phyloP scores from a whole-genome alignment of 345 rosid species.

The Citrus sinensis region DVS_A1.0 CM039162.1:18512001-18512500 shows the following conservation, averaged over 20 bases:
- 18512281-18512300: not conserved
- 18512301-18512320: not conserved
- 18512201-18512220: conserved; percentile 82
- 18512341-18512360: not conserved
- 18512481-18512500: conserved; percentile 46
- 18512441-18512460: not conserved
- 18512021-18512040: conserved; percentile 74
- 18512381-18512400: not conserved
- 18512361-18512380: not conserved
- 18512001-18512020: conserved; percentile 88
- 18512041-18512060: conserved; percentile 77
- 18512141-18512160: conserved; percentile 76
- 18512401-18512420: not conserved
- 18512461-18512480: conserved; percentile 65
- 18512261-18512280: not conserved
- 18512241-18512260: conserved; percentile 11
- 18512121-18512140: conserved; percentile 63
- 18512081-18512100: conserved; percentile 58
- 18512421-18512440: not conserved
- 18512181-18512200: conserved; percentile 75
- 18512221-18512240: conserved; percentile 86
- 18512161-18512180: conserved; percentile 54
- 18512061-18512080: conserved; percentile 58
- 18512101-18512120: conserved; percentile 66
- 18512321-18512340: not conserved